Evolutionary conservation across 75 land plant genomes (phyloP).

Genomic region (Picea sitchensis): DNA sequence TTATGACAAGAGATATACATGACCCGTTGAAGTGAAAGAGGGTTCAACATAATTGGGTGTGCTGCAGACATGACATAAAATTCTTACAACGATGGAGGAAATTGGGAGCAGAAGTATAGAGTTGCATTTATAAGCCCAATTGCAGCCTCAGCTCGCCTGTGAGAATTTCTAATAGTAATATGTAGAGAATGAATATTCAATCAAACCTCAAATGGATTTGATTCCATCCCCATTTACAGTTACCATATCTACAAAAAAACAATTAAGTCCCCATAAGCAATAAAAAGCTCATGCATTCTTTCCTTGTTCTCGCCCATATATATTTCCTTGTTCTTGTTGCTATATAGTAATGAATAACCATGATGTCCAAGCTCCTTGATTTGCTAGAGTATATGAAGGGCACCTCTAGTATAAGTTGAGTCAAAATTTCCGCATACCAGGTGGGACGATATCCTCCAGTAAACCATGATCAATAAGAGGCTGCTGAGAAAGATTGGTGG

Average conservation of each 20-base stretch:
- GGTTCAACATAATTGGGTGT: no score
- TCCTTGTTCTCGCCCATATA: no score
- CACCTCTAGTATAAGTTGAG: not conserved
- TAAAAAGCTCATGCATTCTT: not conserved
- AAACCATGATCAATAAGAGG: slow-evolving; percentile 4
- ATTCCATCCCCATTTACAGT: slow-evolving; percentile 1
- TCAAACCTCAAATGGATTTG: not conserved
- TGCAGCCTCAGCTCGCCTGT: not conserved
- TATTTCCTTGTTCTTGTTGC: no score
- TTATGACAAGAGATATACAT: not conserved
- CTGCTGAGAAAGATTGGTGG: not conserved
- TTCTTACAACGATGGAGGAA: no score
- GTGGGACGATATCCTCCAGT: slow-evolving; percentile 5
- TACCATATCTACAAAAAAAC: slow-evolving; percentile 9
- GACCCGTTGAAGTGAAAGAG: not conserved
- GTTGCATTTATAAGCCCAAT: not conserved
- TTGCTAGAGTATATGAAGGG: not conserved
- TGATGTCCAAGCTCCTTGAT: not conserved
- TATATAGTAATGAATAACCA: not conserved
- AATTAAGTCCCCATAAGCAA: no score
- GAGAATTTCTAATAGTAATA: not conserved
- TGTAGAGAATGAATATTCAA: not conserved
- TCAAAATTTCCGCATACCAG: slow-evolving; percentile 6
- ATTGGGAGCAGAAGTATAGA: no score
- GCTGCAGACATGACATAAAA: no score